These are phyloP conservation scores for Phytophthora foliorum DNA, from an alignment of 352 stramenopile genomes.

Conservation along the genomic window DNA sequence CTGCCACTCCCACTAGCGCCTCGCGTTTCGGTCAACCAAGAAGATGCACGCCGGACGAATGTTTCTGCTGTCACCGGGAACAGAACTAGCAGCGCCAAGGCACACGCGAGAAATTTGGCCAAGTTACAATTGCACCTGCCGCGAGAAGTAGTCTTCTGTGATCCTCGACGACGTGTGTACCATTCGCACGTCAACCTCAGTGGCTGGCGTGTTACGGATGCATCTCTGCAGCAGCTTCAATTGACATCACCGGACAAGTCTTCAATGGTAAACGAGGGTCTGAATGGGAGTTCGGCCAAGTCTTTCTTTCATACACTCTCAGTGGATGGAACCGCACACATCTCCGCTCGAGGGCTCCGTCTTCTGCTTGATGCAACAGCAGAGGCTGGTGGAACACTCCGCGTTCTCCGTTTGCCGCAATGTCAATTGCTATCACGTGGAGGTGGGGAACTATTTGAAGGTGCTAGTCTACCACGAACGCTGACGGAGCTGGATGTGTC, in stretches of 20 bases:
- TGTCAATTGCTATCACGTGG: constrained; percentile 40
- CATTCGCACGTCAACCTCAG: constrained; percentile 59
- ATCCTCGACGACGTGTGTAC: constrained; percentile 41
- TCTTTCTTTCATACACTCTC: constrained; percentile 33
- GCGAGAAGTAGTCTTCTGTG: constrained; percentile 50
- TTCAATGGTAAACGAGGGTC: constrained; percentile 7
- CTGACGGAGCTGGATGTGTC: constrained; percentile 66
- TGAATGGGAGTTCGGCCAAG: constrained; percentile 2
- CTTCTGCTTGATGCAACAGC: constrained; percentile 22
- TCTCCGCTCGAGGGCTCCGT: constrained; percentile 33
- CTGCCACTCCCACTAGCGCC: constrained; percentile 14
- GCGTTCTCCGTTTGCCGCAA: constrained; percentile 29
- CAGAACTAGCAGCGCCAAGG: constrained; percentile 30
- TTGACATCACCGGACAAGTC: constrained; percentile 12
- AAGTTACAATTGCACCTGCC: constrained; percentile 47
- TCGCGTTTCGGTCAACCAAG: constrained; percentile 33
- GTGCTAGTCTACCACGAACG: constrained; percentile 24
- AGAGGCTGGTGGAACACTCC: constrained; percentile 23
- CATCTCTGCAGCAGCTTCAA: constrained; percentile 40
- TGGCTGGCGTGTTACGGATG: constrained; percentile 64
- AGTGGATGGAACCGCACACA: constrained; percentile 30
- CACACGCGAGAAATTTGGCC: constrained; percentile 32
- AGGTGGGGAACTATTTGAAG: constrained; percentile 29
- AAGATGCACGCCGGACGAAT: constrained; percentile 12
- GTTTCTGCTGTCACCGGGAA: constrained; percentile 1